phyloP scores from a whole-genome alignment of 2,329 filamentous ascomycete species.

The Aspergillus calidoustus region DNA sequence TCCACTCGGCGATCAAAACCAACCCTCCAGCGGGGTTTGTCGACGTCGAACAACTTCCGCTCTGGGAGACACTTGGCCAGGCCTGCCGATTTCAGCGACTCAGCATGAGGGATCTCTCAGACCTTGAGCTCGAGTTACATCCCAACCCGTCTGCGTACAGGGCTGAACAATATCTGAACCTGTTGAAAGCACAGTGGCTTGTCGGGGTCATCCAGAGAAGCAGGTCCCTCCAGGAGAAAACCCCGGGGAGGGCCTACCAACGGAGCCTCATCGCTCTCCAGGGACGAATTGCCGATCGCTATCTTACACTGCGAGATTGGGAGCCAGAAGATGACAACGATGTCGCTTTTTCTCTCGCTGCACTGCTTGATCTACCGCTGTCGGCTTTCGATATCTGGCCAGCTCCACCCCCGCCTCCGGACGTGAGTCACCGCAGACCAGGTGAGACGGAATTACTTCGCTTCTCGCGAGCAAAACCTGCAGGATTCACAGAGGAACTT shows the following conservation, averaged over 20 bases:
- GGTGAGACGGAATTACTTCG: not conserved
- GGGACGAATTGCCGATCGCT: not conserved
- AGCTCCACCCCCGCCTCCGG: not conserved
- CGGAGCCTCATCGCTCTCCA: not conserved
- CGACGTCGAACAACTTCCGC: not conserved
- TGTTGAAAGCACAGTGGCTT: not conserved
- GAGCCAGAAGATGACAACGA: not conserved
- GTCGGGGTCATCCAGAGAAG: not conserved
- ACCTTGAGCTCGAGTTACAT: not conserved
- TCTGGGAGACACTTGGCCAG: not conserved
- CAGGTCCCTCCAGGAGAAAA: not conserved
- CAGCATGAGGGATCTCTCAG: not conserved
- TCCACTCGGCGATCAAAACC: not conserved
- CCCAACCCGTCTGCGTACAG: not conserved
- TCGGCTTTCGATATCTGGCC: not conserved
- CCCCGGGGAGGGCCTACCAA: not conserved
- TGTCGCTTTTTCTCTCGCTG: not conserved
- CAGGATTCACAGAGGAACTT: not conserved
- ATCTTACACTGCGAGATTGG: not conserved
- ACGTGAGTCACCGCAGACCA: not conserved
- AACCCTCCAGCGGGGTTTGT: not conserved
- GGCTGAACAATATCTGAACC: not conserved
- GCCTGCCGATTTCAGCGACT: not conserved
- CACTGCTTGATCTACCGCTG: not conserved
- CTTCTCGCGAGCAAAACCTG: not conserved